A percentile compares a stretch with the other conserved stretches of the same genome.
These are phyloP conservation scores for Asclepias syriaca DNA, from an alignment of 257 asterid species.

Conservation along the genomic window DNA sequence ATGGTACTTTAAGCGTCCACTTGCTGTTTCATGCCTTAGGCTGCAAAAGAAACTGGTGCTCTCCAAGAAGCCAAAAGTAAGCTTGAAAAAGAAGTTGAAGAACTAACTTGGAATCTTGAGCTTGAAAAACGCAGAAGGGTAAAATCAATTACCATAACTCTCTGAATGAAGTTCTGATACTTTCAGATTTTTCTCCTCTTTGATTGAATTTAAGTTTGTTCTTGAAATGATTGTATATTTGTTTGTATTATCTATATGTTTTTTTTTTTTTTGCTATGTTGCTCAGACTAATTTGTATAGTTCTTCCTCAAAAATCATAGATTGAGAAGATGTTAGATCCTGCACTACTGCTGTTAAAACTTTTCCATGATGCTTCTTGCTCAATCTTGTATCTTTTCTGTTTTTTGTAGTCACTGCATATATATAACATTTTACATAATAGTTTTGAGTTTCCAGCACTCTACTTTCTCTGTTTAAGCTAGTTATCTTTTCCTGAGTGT, in stretches of 20 bases:
- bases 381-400: no score
- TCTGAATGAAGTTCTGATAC: not conserved
- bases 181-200: not conserved
- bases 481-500: no score
- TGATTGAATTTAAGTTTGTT: not conserved
- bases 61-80: slow-evolving; percentile 75
- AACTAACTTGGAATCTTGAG: slow-evolving; percentile 56
- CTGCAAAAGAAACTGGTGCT: slow-evolving; percentile 86
- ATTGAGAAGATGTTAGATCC: not conserved
- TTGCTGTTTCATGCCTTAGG: slow-evolving; percentile 38
- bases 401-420: no score
- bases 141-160: slow-evolving; percentile 6
- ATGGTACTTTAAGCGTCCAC: not conserved
- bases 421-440: no score
- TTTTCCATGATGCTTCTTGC: no score
- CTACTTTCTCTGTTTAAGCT: no score
- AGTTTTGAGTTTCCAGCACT: no score
- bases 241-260: not conserved
- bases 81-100: slow-evolving; percentile 75
- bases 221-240: not conserved
- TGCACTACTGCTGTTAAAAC: no score
- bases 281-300: not conserved
- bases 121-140: slow-evolving; percentile 76
- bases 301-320: not conserved
- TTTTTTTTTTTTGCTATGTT: not conserved